phyloP scores from a whole-genome alignment of 257 asterid species.

The Schizonepeta tenuifolia region DNA sequence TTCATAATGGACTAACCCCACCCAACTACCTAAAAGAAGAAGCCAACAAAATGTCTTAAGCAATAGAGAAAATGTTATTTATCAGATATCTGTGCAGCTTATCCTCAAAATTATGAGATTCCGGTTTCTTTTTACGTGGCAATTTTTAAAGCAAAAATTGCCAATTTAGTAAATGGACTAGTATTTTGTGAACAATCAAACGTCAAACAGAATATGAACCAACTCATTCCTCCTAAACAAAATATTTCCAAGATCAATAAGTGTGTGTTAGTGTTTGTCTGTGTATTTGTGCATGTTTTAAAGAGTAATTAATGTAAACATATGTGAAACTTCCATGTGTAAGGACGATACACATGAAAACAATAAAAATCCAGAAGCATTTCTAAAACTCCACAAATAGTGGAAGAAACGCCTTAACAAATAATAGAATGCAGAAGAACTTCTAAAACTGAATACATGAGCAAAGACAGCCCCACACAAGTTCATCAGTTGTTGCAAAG shows the following conservation, averaged over 20 bases:
- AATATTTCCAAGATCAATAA: not conserved
- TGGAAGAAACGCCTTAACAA: slow-evolving; percentile 6
- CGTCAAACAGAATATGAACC: slow-evolving; percentile 10
- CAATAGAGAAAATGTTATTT: not conserved
- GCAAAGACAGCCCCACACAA: not conserved
- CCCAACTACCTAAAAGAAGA: slow-evolving; percentile 12
- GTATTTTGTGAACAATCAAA: not conserved
- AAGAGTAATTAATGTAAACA: not conserved
- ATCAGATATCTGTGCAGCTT: not conserved
- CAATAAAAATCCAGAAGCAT: too few species aligned
- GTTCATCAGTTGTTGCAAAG: not conserved
- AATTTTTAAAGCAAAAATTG: not conserved
- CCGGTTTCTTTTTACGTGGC: not conserved
- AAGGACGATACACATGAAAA: not conserved
- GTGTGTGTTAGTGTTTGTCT: not conserved
- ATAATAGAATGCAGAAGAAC: slow-evolving; percentile 1
- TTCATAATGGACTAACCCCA: slow-evolving; percentile 17
- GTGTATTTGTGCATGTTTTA: not conserved
- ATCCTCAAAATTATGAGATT: not conserved
- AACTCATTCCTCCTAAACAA: not conserved
- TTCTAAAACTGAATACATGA: not conserved
- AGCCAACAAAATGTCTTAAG: not conserved
- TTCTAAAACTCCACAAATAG: not conserved
- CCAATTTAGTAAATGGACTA: not conserved
- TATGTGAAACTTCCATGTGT: not conserved